Conservation (phyloP, 1,284 basidiomycete species). For the Dichomitus squalens region DNA sequence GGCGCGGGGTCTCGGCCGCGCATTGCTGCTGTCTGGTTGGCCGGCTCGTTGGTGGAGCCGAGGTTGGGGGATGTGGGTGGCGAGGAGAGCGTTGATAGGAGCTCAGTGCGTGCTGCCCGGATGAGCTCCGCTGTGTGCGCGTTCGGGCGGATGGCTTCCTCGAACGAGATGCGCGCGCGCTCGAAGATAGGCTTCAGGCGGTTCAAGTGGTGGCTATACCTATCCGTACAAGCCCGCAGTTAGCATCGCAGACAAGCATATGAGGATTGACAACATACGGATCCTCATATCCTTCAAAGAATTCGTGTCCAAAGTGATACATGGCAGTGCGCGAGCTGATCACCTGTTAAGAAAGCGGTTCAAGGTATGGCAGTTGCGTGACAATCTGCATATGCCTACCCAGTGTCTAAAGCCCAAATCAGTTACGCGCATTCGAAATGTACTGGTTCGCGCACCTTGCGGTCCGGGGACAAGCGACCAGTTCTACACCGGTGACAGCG, state of each 20-base stretch:
- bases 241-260: too few species aligned
- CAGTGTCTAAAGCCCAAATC: conserved; percentile 51
- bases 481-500: conserved; percentile 41
- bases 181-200: conserved; percentile 58
- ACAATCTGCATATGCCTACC: conserved; percentile 40
- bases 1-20: conserved; percentile 11
- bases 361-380: background rate
- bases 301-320: conserved; percentile 61
- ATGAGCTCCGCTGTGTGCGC: conserved; percentile 49
- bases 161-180: conserved; percentile 48
- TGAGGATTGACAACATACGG: conserved; percentile 44
- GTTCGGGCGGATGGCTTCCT: conserved; percentile 56
- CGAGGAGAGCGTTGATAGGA: conserved; percentile 37
- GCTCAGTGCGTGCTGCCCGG: conserved; percentile 48
- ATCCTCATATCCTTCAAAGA: conserved; percentile 59
- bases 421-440: conserved; percentile 6
- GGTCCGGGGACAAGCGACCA: conserved; percentile 71
- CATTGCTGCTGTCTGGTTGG: background rate
- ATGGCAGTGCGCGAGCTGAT: conserved; percentile 64
- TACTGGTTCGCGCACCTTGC: conserved; percentile 46
- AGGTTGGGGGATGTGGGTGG: conserved; percentile 4
- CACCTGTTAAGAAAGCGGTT: conserved; percentile 40
- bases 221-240: conserved; percentile 25
- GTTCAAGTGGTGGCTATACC: conserved; percentile 55
- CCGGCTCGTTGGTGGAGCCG: background rate